These are phyloP conservation scores for Iberis amara DNA, from an alignment of 441 rosid species.

Conservation along the genomic window DNA sequence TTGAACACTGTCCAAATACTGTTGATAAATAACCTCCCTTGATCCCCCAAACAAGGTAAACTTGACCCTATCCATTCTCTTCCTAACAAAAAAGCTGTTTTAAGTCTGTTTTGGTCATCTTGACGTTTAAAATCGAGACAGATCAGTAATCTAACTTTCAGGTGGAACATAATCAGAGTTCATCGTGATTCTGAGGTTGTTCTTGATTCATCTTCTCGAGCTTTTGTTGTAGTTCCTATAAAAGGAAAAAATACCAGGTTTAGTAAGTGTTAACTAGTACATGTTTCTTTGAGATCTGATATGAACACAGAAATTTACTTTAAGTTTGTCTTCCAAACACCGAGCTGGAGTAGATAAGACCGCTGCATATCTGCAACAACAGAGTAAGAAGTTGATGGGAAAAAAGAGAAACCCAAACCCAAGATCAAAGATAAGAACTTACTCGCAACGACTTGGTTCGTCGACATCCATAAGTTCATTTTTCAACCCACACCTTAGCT, in stretches of 20 bases:
- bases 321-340: slow-evolving; percentile 69
- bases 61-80: too few relatives aligned
- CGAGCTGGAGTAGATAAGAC: slow-evolving; percentile 69
- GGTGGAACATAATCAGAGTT: slow-evolving; percentile 40
- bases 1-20: too few relatives aligned
- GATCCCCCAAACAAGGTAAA: too few relatives aligned
- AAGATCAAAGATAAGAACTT: slow-evolving; percentile 22
- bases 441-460: slow-evolving; percentile 99
- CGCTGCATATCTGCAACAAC: slow-evolving; percentile 57
- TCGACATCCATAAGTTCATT: slow-evolving; percentile 80
- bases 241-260: slow-evolving; percentile 5
- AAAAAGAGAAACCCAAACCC: background rate
- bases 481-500: slow-evolving; percentile 73
- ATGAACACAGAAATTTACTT: slow-evolving; percentile 38
- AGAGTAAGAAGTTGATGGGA: slow-evolving; percentile 5
- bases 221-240: slow-evolving; percentile 68
- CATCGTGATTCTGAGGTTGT: slow-evolving; percentile 51
- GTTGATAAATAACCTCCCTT: too few relatives aligned
- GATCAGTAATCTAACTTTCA: too few relatives aligned
- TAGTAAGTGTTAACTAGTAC: background rate
- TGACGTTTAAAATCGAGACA: too few relatives aligned
- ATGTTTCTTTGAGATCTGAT: slow-evolving; percentile 2
- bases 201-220: slow-evolving; percentile 54
- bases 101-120: too few relatives aligned
- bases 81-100: too few relatives aligned